These are phyloP conservation scores for Phaeosphaeriaceae sp. DNA, from an alignment of 2,329 filamentous ascomycete genomes.

Conservation along the genomic window DNA sequence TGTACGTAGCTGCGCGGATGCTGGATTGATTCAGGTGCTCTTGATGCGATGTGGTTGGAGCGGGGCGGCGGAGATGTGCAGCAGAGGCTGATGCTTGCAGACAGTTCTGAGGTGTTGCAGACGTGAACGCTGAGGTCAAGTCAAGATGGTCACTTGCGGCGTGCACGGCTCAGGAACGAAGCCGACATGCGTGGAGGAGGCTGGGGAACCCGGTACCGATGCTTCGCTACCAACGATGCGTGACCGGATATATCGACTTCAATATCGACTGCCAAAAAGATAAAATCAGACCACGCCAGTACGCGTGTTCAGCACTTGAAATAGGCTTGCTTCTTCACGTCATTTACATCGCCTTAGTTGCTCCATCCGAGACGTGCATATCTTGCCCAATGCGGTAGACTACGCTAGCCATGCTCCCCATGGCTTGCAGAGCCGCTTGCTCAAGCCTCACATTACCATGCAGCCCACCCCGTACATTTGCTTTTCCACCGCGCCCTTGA, in stretches of 20 bases:
- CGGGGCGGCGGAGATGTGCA: neutral
- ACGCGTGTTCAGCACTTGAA: neutral
- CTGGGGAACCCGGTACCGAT: constrained; percentile 27
- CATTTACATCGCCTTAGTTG: neutral
- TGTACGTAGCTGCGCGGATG: neutral
- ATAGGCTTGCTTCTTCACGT: neutral
- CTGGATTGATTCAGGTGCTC: neutral
- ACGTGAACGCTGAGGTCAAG: constrained; percentile 23
- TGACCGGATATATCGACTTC: neutral
- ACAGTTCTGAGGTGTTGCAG: constrained; percentile 6
- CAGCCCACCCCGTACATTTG: constrained; percentile 98
- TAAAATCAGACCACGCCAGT: neutral
- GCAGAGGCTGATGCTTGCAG: constrained; percentile 10
- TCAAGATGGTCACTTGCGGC: constrained; percentile 13
- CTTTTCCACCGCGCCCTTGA: constrained; percentile 87
- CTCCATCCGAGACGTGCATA: neutral
- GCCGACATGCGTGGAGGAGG: constrained; percentile 25
- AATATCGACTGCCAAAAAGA: neutral
- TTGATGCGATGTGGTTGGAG: neutral
- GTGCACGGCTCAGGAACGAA: constrained; percentile 27
- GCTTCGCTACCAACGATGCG: neutral
- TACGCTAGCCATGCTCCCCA: constrained; percentile 8
- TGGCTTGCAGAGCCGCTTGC: constrained; percentile 11
- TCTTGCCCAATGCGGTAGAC: constrained; percentile 22
- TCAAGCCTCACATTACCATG: constrained; percentile 70